These are phyloP conservation scores for Psilocybe cubensis DNA, from an alignment of 768 basidiomycete genomes.

Conservation along the genomic window DNA sequence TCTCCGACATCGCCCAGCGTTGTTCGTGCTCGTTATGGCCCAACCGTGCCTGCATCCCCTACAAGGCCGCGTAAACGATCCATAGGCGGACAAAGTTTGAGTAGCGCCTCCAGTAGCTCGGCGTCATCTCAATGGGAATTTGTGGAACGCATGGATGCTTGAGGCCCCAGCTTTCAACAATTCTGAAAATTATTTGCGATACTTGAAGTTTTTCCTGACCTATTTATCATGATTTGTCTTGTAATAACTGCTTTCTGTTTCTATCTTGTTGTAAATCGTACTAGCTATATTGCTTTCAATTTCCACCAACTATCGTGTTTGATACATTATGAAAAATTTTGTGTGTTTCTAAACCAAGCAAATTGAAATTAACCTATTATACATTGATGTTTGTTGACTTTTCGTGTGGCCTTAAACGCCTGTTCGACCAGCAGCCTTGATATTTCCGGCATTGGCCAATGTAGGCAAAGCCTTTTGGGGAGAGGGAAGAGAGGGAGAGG, in stretches of 20 bases:
- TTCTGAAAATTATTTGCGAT: neutral
- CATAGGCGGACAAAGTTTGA: slow-evolving; percentile 5
- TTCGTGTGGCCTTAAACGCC: slow-evolving; percentile 39
- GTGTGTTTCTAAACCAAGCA: no score
- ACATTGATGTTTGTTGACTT: neutral
- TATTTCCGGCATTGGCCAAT: slow-evolving; percentile 39
- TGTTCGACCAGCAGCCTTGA: slow-evolving; percentile 73
- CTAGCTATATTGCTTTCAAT: neutral
- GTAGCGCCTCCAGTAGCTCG: slow-evolving; percentile 3
- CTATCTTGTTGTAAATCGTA: neutral
- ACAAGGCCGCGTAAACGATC: slow-evolving; percentile 2
- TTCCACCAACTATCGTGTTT: no score
- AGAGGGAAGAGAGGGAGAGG: slow-evolving; percentile 44
- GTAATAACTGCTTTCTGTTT: neutral
- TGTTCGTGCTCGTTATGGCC: neutral
- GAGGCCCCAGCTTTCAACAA: neutral
- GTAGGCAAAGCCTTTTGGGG: slow-evolving; percentile 53
- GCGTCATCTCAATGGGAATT: slow-evolving; percentile 6
- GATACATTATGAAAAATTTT: no score
- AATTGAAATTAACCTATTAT: neutral
- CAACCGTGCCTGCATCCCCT: neutral
- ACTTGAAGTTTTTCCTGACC: neutral
- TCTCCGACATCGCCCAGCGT: neutral
- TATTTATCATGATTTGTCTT: no score
- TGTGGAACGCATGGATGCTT: neutral